These are phyloP conservation scores for Suaeda aralocaspica DNA, from an alignment of 148 eudicot species.

Conservation along the genomic window DNA sequence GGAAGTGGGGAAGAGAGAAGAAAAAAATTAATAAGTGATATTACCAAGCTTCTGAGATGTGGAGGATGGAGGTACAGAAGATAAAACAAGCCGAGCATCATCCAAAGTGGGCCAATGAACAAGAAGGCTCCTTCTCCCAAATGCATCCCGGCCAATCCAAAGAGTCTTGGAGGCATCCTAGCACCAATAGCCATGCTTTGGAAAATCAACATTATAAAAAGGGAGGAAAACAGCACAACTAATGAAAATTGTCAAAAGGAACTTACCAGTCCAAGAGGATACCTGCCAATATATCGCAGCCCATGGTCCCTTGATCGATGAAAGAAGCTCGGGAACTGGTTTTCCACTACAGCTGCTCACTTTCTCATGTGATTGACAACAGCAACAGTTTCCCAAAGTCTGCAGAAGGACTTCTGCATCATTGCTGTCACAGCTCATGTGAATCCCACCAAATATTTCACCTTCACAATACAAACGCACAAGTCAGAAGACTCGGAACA, in stretches of 20 bases:
- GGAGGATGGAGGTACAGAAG: conserved; percentile 66
- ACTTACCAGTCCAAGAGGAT: conserved; percentile 70
- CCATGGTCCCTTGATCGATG: conserved; percentile 93
- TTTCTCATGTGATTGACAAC: conserved; percentile 43
- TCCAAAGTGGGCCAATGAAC: conserved; percentile 79
- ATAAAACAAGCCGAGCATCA: conserved; percentile 65
- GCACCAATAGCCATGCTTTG: conserved; percentile 14
- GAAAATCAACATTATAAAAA: background rate
- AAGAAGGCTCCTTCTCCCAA: conserved; percentile 94
- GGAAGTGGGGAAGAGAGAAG: background rate
- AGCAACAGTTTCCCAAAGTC: conserved; percentile 52
- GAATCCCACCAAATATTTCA: conserved; percentile 85
- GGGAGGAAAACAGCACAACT: background rate
- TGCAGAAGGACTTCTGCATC: conserved; percentile 77
- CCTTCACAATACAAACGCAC: conserved; percentile 41
- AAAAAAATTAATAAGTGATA: too few relatives aligned
- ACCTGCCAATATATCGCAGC: conserved; percentile 97
- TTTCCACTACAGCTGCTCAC: conserved; percentile 31
- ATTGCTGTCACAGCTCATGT: conserved; percentile 54
- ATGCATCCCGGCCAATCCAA: conserved; percentile 97
- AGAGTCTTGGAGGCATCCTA: conserved; percentile 64
- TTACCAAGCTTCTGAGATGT: conserved; percentile 37
- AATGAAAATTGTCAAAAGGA: conserved; percentile 21
- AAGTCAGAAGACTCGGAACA: conserved; percentile 15
- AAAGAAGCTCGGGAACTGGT: conserved; percentile 67